These are phyloP conservation scores for Fusarium sp. DNA, from an alignment of 2,329 filamentous ascomycete genomes.

Conservation along the genomic window DNA sequence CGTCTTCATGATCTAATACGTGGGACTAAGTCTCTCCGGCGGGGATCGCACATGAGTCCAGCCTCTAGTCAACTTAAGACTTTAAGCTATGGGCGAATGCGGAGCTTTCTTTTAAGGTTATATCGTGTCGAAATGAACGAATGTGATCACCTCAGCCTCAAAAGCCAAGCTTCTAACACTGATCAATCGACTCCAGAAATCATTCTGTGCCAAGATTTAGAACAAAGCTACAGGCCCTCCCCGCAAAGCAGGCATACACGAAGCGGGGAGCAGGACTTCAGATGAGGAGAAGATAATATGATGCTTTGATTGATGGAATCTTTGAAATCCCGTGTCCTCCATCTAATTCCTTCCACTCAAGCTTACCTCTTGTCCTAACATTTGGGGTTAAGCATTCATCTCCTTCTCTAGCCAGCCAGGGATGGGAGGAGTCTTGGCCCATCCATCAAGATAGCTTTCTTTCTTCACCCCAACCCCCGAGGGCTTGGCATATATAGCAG, in stretches of 20 bases:
- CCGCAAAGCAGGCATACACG: constrained; percentile 20
- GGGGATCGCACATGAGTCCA: constrained; percentile 13
- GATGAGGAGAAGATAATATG: constrained; percentile 27
- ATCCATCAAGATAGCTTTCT: constrained; percentile 66
- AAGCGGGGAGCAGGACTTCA: constrained; percentile 14
- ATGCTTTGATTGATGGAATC: constrained; percentile 41
- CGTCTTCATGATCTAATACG: constrained; percentile 25
- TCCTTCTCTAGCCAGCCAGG: constrained; percentile 68
- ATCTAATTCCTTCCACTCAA: constrained; percentile 24
- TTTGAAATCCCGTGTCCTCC: constrained; percentile 16
- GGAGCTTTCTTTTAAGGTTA: constrained; percentile 27
- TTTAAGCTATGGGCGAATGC: constrained; percentile 7
- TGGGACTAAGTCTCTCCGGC: constrained; percentile 31
- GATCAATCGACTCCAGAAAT: constrained; percentile 18
- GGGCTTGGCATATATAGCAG: constrained; percentile 76
- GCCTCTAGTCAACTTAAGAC: constrained; percentile 6
- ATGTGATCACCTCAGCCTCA: constrained; percentile 32
- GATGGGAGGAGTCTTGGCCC: constrained; percentile 66
- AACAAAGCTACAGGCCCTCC: constrained; percentile 13
- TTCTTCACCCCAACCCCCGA: constrained; percentile 61
- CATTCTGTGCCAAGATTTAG: constrained; percentile 26
- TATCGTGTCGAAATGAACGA: constrained; percentile 13
- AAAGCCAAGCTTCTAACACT: constrained; percentile 21
- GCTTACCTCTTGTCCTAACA: background rate
- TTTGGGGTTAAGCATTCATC: constrained; percentile 49